phyloP scores from a whole-genome alignment of 2,329 filamentous ascomycete species.

The Fusarium udum region DNA sequence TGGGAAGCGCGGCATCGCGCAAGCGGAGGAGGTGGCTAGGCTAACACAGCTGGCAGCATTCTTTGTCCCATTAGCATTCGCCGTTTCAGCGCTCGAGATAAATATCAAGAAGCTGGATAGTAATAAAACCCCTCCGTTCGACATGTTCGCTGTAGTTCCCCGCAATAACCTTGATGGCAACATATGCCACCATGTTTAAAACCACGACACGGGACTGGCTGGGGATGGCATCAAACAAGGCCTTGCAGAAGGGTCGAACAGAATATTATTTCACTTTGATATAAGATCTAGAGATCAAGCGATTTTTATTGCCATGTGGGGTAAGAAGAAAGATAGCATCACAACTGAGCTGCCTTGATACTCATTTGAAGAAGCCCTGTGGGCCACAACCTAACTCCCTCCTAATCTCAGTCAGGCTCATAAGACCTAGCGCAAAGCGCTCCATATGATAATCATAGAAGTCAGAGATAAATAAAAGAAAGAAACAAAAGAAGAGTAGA shows the following conservation, averaged over 20 bases:
- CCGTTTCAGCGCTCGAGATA: no score
- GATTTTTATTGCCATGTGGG: rapidly evolving
- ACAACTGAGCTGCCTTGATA: neutral
- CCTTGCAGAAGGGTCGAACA: no score
- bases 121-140: neutral
- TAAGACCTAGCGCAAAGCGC: neutral
- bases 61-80: neutral
- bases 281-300: neutral
- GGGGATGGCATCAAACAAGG: neutral
- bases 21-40: neutral
- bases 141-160: no score
- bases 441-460: neutral
- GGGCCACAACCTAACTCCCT: neutral
- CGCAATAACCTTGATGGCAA: neutral
- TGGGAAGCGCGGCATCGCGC: neutral
- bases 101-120: rapidly evolving
- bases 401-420: rapidly evolving
- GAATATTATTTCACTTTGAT: no score
- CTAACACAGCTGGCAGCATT: neutral
- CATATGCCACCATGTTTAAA: neutral
- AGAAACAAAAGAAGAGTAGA: no score
- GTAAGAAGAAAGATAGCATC: neutral
- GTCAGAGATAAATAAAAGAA: neutral
- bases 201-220: rapidly evolving
- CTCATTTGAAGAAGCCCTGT: neutral